phyloP scores from a whole-genome alignment of 495 filamentous ascomycete species.

The Podospora fimiseda region DNA sequence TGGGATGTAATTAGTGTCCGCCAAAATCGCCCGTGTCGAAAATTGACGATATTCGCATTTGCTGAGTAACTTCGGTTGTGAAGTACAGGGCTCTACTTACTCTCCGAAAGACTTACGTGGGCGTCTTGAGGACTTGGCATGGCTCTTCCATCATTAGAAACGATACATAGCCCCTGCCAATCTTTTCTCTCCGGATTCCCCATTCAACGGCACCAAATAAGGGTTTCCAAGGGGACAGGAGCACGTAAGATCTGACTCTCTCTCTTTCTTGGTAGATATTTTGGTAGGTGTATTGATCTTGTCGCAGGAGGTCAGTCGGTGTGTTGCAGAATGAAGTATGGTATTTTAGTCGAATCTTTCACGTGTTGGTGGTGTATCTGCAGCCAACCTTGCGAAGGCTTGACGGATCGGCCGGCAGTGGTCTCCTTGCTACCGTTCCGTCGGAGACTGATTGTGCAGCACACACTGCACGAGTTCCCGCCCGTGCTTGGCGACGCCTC shows the following conservation, averaged over 20 bases:
- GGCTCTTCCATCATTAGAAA: not conserved
- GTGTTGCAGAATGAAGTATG: too few species aligned
- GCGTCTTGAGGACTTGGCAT: not conserved
- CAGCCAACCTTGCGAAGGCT: not conserved
- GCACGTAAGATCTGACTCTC: slow-evolving; percentile 9
- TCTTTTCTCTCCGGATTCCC: too few species aligned
- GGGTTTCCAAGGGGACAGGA: too few species aligned
- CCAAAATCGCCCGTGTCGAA: too few species aligned
- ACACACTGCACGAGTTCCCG: not conserved
- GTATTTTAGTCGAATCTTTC: too few species aligned
- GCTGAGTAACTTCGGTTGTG: slow-evolving; percentile 4
- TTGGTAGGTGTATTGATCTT: too few species aligned
- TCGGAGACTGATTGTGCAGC: slow-evolving; percentile 1
- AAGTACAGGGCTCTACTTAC: too few species aligned
- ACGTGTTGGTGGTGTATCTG: not conserved
- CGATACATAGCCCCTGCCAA: too few species aligned
- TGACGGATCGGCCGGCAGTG: slow-evolving; percentile 6
- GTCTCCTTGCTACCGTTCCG: not conserved
- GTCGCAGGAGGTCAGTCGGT: too few species aligned
- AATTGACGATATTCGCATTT: not conserved
- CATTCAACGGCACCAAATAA: too few species aligned
- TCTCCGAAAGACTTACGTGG: slow-evolving; percentile 1
- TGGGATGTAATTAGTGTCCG: too few species aligned
- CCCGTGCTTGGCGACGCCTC: not conserved
- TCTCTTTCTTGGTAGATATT: not conserved